A percentile compares a stretch with the other conserved stretches of the same genome.
phyloP scores from a whole-genome alignment of 75 land plant genomes.

The Pinus taeda region DNA sequence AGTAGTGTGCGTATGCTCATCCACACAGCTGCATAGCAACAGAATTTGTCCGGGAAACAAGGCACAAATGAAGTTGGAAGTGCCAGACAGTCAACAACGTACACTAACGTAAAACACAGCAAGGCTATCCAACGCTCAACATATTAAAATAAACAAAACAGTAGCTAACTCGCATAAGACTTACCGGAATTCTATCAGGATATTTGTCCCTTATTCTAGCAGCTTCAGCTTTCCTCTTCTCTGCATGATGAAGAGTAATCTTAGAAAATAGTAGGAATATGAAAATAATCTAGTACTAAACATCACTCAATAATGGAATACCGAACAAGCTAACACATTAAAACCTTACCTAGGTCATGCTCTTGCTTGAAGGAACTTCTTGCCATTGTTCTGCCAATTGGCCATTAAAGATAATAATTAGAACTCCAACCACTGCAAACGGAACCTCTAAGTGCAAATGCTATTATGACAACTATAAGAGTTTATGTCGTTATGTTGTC shows the following conservation, averaged over 20 bases:
- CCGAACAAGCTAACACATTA: background rate
- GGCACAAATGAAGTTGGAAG: background rate
- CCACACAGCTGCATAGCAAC: background rate
- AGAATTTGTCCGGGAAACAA: background rate
- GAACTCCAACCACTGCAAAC: background rate
- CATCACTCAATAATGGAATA: background rate
- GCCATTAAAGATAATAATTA: background rate
- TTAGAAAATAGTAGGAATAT: background rate
- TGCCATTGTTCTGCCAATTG: constrained; percentile 31
- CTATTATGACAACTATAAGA: no score
- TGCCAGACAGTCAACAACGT: background rate
- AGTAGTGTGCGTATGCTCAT: no score
- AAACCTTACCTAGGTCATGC: constrained; percentile 43
- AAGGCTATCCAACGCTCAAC: background rate
- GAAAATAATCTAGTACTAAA: background rate
- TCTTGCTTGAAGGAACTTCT: constrained; percentile 63
- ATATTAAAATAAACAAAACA: background rate
- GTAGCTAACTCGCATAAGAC: background rate
- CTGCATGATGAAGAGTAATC: constrained; percentile 8
- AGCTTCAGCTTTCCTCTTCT: constrained; percentile 34
- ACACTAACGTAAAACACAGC: background rate
- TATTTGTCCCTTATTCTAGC: constrained; percentile 36
- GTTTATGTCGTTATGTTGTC: background rate
- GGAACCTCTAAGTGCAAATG: no score
- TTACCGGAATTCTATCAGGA: constrained; percentile 33